Percentiles rank a stretch among this genome's conserved stretches.
These are phyloP conservation scores for Raphanus raphanistrum DNA, from an alignment of 345 rosid species.

Conservation along the genomic window DNA sequence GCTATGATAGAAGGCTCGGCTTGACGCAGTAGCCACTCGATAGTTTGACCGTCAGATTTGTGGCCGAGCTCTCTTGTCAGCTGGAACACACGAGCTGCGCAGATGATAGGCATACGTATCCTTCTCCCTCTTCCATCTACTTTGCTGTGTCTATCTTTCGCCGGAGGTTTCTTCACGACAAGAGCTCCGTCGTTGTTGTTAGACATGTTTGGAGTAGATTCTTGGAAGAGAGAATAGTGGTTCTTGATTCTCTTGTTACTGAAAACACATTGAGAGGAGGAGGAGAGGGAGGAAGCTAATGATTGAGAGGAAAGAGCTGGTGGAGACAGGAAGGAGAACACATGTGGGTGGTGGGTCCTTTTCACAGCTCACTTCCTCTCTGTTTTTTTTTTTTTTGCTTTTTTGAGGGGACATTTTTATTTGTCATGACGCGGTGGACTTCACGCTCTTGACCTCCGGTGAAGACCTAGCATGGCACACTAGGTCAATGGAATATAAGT, in stretches of 20 bases:
- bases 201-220: constrained; percentile 21
- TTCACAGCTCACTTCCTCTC: constrained; percentile 59
- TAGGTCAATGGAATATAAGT: constrained; percentile 25
- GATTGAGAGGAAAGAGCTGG: constrained; percentile 99
- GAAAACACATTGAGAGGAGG: not conserved
- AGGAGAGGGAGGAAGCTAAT: constrained; percentile 47
- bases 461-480: constrained; percentile 24
- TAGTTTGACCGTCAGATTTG: constrained; percentile 97
- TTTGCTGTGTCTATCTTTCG: constrained; percentile 97
- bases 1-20: constrained; percentile 99
- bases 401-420: constrained; percentile 18
- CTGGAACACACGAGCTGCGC: constrained; percentile 99
- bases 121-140: constrained; percentile 96
- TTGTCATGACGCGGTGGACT: constrained; percentile 35
- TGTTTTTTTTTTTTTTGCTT: constrained; percentile 7
- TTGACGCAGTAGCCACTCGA: constrained; percentile 99
- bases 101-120: constrained; percentile 99
- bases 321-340: constrained; percentile 98
- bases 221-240: not conserved
- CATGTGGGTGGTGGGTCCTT: constrained; percentile 92
- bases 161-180: constrained; percentile 77
- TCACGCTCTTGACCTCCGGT: constrained; percentile 22
- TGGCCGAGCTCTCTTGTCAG: constrained; percentile 95
- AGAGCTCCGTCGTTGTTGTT: constrained; percentile 37
- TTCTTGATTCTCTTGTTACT: not conserved